Evolutionary conservation across 805 yeast genomes (phyloP).

Genomic region (Kluyveromyces starmeri): DNA sequence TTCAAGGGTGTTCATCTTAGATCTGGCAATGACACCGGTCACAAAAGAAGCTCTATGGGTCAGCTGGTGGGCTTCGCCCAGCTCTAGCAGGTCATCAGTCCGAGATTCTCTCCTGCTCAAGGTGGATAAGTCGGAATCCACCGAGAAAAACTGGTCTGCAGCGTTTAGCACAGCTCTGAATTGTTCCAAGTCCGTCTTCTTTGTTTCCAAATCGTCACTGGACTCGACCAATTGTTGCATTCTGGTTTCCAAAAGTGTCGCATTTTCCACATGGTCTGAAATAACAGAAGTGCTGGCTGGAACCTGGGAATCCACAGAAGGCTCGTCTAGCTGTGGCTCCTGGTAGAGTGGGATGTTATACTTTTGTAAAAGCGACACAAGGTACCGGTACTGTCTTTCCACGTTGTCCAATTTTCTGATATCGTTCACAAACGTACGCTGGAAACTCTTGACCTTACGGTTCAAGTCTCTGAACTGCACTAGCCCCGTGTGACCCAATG

Average conservation of each 20-base stretch:
- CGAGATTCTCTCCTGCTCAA: slow-evolving; percentile 3
- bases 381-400: slow-evolving; percentile 70
- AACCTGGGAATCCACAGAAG: slow-evolving; percentile 24
- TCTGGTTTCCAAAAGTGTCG: slow-evolving; percentile 63
- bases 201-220: slow-evolving; percentile 46
- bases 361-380: slow-evolving; percentile 41
- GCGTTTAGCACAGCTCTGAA: slow-evolving; percentile 44
- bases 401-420: slow-evolving; percentile 74
- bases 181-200: slow-evolving; percentile 54
- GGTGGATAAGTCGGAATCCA: slow-evolving; percentile 10
- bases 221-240: slow-evolving; percentile 64
- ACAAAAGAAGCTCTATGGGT: slow-evolving; percentile 23
- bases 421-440: slow-evolving; percentile 84
- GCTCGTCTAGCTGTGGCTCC: slow-evolving; percentile 20
- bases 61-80: slow-evolving; percentile 4
- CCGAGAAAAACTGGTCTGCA: slow-evolving; percentile 40
- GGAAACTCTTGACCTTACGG: slow-evolving; percentile 70
- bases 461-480: slow-evolving; percentile 89
- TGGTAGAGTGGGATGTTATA: slow-evolving; percentile 35
- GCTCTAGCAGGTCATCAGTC: slow-evolving; percentile 1
- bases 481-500: slow-evolving; percentile 77
- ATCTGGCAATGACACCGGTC: slow-evolving; percentile 58
- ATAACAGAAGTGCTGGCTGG: slow-evolving; percentile 47
- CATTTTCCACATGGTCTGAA: slow-evolving; percentile 59
- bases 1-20: slow-evolving; percentile 50